A percentile compares a stretch with the other conserved stretches of the same genome.
phyloP scores from a whole-genome alignment of 768 basidiomycete genomes.

The Hericium rajendrae region DNA sequence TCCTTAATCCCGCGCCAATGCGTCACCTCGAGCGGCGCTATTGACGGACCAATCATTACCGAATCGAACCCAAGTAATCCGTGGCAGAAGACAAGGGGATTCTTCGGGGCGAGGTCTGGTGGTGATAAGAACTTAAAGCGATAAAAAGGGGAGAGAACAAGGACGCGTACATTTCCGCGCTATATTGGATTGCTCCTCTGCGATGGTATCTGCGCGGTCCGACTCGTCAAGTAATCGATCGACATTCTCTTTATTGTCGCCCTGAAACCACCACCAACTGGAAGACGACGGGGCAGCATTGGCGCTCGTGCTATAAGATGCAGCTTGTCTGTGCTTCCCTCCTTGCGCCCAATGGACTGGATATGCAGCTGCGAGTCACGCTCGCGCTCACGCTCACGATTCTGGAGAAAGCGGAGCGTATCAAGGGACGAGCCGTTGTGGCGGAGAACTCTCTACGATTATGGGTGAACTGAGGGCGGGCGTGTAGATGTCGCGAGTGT shows the following conservation, averaged over 20 bases:
- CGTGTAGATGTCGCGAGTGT: conserved; percentile 17
- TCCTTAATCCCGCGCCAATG: conserved; percentile 98
- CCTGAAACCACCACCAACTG: conserved; percentile 38
- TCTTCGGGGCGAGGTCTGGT: conserved; percentile 65
- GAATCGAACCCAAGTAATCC: conserved; percentile 87
- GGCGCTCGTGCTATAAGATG: neutral
- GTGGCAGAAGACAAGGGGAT: conserved; percentile 93
- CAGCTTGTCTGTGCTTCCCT: neutral
- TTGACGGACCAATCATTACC: conserved; percentile 66
- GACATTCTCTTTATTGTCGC: conserved; percentile 36
- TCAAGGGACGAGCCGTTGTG: conserved; percentile 46
- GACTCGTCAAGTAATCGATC: conserved; percentile 40
- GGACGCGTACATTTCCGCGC: conserved; percentile 49
- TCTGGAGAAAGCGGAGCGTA: conserved; percentile 39
- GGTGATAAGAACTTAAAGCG: neutral
- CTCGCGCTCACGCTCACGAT: neutral
- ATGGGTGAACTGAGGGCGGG: conserved; percentile 25
- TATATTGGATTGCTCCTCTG: conserved; percentile 36
- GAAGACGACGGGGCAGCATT: conserved; percentile 17
- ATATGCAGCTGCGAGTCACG: neutral
- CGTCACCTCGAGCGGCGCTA: conserved; percentile 74
- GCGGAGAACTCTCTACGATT: conserved; percentile 26
- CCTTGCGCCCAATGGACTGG: neutral
- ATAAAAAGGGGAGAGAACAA: neutral
- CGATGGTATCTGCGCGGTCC: conserved; percentile 39